Percentiles rank a stretch among this genome's conserved stretches.
These are phyloP conservation scores for Leishmania turanica DNA, from an alignment of 208 protist species.

Conservation along the genomic window DNA sequence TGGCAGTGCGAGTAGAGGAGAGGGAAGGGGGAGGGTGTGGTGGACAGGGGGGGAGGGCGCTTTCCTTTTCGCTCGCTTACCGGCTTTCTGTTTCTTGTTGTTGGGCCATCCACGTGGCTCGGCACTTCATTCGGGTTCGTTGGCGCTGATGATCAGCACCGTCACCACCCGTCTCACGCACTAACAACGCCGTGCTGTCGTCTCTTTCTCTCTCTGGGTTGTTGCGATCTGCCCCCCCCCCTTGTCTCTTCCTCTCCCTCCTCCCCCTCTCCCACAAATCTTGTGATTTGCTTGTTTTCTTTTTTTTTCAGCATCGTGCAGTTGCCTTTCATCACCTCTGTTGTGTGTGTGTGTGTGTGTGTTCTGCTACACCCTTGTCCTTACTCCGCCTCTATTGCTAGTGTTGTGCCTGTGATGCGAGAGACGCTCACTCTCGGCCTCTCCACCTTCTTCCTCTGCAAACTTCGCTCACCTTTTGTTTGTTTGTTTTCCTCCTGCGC, in stretches of 20 bases:
- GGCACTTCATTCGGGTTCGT: neutral
- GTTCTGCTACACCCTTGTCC: neutral
- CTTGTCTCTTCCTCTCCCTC: neutral
- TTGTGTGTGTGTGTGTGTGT: conserved; percentile 1
- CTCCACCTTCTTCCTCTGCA: neutral
- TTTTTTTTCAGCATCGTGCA: neutral
- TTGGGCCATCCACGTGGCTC: neutral
- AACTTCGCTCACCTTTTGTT: neutral
- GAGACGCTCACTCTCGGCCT: neutral
- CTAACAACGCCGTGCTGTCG: neutral
- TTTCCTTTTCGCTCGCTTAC: neutral
- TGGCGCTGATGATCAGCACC: neutral
- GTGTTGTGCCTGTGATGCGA: neutral
- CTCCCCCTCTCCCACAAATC: neutral
- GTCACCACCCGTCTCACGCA: neutral
- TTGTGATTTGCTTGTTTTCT: neutral
- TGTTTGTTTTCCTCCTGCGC: neutral
- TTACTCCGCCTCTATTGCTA: neutral
- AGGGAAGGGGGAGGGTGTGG: neutral
- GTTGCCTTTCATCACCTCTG: neutral
- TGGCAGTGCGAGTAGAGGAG: neutral
- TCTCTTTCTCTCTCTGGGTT: neutral
- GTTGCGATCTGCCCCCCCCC: neutral
- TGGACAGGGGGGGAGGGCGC: neutral
- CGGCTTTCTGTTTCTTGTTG: neutral